Evolutionary conservation across 345 rosid genomes (phyloP), one percentile per base, ranked within the genome.

Genomic region (Moringa oleifera): DNA sequence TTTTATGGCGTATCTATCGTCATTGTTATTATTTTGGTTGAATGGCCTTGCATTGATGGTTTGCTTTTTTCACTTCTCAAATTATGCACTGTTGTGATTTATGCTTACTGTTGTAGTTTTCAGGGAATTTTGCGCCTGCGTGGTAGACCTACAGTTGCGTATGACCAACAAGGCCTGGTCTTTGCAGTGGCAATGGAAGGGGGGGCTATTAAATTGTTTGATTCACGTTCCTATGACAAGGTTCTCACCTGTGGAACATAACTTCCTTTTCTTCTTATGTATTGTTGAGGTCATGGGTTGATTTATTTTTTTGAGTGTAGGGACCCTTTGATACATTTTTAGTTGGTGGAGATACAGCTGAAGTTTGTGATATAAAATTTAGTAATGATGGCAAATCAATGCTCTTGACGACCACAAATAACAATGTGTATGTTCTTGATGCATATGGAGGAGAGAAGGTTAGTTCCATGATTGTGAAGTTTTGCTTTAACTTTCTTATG

Each of bases 111-210:
- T 51, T 69, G 56, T 83, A 78, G 75, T 79, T 70, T 78, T 74
- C 83, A 94, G 97, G 99, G 97, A 75, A 85, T 94, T 71, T 74
- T 94, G 58, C 85, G 58, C 49, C 83, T 88, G 23, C 93, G 99
- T 50, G 99, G 97, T 68, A 88, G 96, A 69, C 99, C 97, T 50
- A 85, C 96, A 1, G 97, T 91, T 73, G 99, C 97, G 18, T 91
- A 85, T 76, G 97, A 94, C 75, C 97, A 94, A 80, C 97, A 94
- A 78, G 99, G 93, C 59, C 87, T 94, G 53, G 99, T 94, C 54
- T 94, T 94, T 82, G 97, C 99, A 12, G 95, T 94, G 79, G 96
- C 96, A 61, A 87, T 91, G 97, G 97, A 94, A 91, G 97, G 96
- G 51, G 96, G 97, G 67, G 99, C 96, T 37, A 88, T 90, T 69